Conservation (phyloP, 2,329 filamentous ascomycete species). For the Alternaria sp. region DNA sequence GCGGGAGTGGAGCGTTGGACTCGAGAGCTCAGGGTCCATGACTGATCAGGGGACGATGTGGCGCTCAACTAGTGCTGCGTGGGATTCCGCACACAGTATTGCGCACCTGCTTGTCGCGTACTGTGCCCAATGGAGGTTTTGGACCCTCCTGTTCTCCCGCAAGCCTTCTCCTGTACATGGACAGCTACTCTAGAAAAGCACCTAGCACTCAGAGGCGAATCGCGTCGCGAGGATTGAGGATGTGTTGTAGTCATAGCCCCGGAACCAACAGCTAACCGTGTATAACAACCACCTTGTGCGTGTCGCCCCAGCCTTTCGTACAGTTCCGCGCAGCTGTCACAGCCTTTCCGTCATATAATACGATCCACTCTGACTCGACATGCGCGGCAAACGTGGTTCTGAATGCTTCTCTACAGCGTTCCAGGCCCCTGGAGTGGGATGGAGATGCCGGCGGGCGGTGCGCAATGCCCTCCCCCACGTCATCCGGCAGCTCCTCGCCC, state of each 20-base stretch:
- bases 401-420: constrained; percentile 73
- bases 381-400: constrained; percentile 64
- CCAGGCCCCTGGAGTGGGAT: constrained; percentile 25
- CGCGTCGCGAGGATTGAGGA: constrained; percentile 7
- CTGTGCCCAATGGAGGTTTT: constrained; percentile 17
- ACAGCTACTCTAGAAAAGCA: constrained; percentile 3
- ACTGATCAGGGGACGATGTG: constrained; percentile 20
- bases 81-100: constrained; percentile 19
- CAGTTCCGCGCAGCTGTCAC: constrained; percentile 28
- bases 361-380: constrained; percentile 30
- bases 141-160: constrained; percentile 20
- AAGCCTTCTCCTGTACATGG: constrained; percentile 14
- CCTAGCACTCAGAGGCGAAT: constrained; percentile 5
- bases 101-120: constrained; percentile 19
- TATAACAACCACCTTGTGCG: background rate
- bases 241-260: constrained; percentile 9
- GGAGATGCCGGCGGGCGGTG: constrained; percentile 25
- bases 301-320: constrained; percentile 20
- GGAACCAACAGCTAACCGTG: constrained; percentile 4
- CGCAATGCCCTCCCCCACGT: constrained; percentile 34
- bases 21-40: constrained; percentile 23
- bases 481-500: constrained; percentile 33
- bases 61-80: constrained; percentile 20
- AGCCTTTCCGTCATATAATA: constrained; percentile 22
- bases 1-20: constrained; percentile 21